Evolutionary conservation across 441 rosid species (phyloP).

Genomic region (Lepidium campestre): DNA sequence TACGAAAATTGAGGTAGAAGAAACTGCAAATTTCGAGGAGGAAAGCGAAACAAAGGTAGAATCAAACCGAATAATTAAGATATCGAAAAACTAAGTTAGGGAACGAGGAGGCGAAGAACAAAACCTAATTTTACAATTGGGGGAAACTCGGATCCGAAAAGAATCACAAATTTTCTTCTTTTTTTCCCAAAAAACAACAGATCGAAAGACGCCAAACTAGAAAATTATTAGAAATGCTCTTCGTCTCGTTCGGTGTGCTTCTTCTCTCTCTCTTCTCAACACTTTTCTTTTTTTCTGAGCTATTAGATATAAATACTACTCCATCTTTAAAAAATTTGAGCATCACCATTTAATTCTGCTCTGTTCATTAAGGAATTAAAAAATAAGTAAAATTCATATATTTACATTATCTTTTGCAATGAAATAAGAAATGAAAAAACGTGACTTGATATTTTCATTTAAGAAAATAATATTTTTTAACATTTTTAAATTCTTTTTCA

Average conservation of each 20-base stretch:
- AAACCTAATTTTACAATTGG: not conserved
- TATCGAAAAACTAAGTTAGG: not conserved
- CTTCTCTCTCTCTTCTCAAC: not conserved
- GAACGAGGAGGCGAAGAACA: not conserved
- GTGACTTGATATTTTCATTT: not conserved
- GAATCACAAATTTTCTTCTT: not conserved
- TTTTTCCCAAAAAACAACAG: not conserved
- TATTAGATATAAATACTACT: not conserved
- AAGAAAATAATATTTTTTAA: not conserved
- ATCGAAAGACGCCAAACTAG: not conserved
- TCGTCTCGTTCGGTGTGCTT: not conserved
- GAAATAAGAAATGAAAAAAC: not conserved
- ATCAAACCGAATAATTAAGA: not conserved
- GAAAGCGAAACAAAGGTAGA: not conserved
- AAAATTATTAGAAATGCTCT: not conserved
- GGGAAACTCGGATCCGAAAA: conserved; percentile 1
- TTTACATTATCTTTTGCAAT: not conserved
- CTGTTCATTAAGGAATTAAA: not conserved
- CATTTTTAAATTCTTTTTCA: not conserved
- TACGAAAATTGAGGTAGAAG: not conserved
- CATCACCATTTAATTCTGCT: not conserved
- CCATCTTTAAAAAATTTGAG: not conserved
- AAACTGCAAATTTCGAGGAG: not conserved
- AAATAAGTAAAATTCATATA: not conserved
- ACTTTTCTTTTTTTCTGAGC: not conserved